Evolutionary conservation across 495 filamentous ascomycete species (phyloP).

Genomic region (Penicillium maclennaniae): DNA sequence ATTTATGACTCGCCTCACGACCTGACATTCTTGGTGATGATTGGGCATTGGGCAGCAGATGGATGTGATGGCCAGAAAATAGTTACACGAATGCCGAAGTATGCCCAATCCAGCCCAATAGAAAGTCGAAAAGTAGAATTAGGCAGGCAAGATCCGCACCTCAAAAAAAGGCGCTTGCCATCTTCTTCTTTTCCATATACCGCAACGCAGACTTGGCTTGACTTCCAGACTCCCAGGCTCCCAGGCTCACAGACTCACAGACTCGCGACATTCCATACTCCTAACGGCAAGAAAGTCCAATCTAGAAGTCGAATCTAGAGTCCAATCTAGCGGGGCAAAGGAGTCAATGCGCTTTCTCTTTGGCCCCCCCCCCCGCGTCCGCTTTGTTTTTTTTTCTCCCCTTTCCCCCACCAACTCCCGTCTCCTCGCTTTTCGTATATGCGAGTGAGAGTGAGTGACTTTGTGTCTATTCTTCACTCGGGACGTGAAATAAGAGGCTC

Average conservation of each 20-base stretch:
- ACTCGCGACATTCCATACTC: background rate
- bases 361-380: background rate
- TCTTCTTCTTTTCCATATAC: background rate
- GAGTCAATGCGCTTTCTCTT: background rate
- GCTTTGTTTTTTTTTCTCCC: background rate
- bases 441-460: conserved; percentile 11
- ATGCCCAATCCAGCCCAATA: background rate
- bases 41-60: conserved; percentile 27
- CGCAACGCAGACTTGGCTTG: no score
- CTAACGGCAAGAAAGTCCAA: background rate
- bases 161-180: background rate
- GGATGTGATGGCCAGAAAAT: background rate
- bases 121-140: background rate
- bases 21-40: conserved; percentile 6
- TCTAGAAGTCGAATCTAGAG: background rate
- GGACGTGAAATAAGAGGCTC: conserved; percentile 7
- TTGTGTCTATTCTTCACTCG: background rate
- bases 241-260: background rate
- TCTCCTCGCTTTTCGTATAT: conserved; percentile 14
- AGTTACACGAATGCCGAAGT: background rate
- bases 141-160: background rate
- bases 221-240: no score
- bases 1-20: conserved; percentile 1
- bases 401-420: conserved; percentile 4
- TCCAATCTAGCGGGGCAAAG: conserved; percentile 5